These are phyloP conservation scores for Coemansia sp. DNA, from an alignment of 192 early-diverging fungal species.

Conservation along the genomic window DNA sequence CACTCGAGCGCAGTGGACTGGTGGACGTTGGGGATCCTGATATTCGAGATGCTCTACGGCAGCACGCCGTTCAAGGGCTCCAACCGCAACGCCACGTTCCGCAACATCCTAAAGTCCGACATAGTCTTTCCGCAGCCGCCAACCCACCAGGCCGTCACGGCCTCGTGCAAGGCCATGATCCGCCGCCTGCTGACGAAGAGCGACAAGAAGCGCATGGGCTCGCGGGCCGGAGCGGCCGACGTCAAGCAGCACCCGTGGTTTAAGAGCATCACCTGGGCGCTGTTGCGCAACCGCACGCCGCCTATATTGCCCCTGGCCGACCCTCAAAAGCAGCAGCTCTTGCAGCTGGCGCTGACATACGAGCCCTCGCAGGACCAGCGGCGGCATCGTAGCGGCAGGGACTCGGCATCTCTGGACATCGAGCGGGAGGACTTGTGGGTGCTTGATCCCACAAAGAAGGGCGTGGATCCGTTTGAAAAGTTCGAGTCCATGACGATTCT, in stretches of 20 bases:
- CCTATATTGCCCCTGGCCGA: slow-evolving; percentile 75
- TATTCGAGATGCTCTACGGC: slow-evolving; percentile 98
- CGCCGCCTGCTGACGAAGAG: slow-evolving; percentile 85
- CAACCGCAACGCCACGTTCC: slow-evolving; percentile 85
- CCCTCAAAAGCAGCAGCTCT: slow-evolving; percentile 55
- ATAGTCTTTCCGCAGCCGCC: slow-evolving; percentile 67
- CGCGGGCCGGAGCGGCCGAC: slow-evolving; percentile 85
- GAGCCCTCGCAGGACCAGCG: slow-evolving; percentile 51
- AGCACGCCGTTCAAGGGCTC: slow-evolving; percentile 96
- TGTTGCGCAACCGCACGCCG: slow-evolving; percentile 79
- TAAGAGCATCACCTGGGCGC: slow-evolving; percentile 87
- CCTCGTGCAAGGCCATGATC: slow-evolving; percentile 69
- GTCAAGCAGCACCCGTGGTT: slow-evolving; percentile 92
- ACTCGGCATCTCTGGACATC: slow-evolving; percentile 51
- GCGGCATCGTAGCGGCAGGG: slow-evolving; percentile 21
- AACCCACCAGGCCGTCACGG: slow-evolving; percentile 53
- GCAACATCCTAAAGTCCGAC: slow-evolving; percentile 80
- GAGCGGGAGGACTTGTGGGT: slow-evolving; percentile 54
- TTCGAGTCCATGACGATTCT: slow-evolving; percentile 58
- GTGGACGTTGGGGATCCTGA: slow-evolving; percentile 98
- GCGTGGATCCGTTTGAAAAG: slow-evolving; percentile 52
- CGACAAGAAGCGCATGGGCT: slow-evolving; percentile 84
- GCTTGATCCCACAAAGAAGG: slow-evolving; percentile 35
- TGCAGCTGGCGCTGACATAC: slow-evolving; percentile 52
- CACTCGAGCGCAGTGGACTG: slow-evolving; percentile 96